Base-by-base conservation (phyloP, 1,139 yeast species). In the Nematodospora anomalae region DNA sequence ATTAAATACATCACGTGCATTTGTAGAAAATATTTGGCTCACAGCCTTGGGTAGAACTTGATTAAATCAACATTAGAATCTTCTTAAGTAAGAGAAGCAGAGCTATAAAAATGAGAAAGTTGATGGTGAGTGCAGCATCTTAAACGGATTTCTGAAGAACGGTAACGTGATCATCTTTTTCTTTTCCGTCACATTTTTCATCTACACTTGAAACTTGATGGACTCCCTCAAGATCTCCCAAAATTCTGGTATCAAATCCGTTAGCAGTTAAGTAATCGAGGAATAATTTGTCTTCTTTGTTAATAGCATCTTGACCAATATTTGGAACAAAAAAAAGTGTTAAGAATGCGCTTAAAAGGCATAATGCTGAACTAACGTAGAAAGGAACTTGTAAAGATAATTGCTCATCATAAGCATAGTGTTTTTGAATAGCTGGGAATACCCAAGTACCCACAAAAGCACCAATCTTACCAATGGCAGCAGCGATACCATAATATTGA, bases 361-460 rank as follows among this genome's bases (percentile, higher is more conserved):
- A 86, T 45, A 89, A 66, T 1, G 87, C 71, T 10, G 95, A 78
- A 8, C 95, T 82, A 38, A 88, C 79, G 70, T 79, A 88, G 59
- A 88, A 87, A 36, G 96, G 94, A 40, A 83, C 83, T 58, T 77
- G 79, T 35, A 62, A 56, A 41, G 70, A 64, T 4, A 60, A 55
- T n/a, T 35, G 26, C 1, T 38, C 29, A 9, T 35, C 33, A 18
- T 38, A 34, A 11, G 73, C 67, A 43, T 66, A 64, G 33, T 60
- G 57, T 43, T 64, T 66, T 45, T 79, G 77, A 46, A 83, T 76
- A 35, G 75, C 73, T 32, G 96, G 96, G 77, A 89, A 89, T 16
- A 83, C 82, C 60, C 83, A 87, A 33, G 94, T 82, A 41, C 97
- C 96, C 21, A 82, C 87, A 55, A 88, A 88, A 1, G 96, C 96